Evolutionary conservation across 768 basidiomycete species (phyloP), one percentile per base, ranked within the genome.

Genomic region (Chalciporus sphaerocephalus): DNA sequence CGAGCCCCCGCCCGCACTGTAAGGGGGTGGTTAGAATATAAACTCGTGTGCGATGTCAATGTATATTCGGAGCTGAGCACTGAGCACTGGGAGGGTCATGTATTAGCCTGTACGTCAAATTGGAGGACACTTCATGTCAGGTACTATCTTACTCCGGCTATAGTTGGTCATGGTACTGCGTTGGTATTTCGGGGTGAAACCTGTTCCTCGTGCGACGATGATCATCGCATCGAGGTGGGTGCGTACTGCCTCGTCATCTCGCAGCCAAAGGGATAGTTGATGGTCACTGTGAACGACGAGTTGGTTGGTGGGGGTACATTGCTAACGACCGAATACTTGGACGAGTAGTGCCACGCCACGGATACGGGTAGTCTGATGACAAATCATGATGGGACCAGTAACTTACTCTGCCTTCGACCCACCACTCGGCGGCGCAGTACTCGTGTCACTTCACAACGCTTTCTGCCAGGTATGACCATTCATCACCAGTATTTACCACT

Each of bases 211-310:
- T 21, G 34, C 32, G 44, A 44, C 38, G 24, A 32, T 38, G 28
- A 28, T 42, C 35, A 32, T 32, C 30, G 5, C 30, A 13, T 32
- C 30, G 30, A 32, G 30, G 30, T n/a, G 27, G 13, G 30, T 32
- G 15, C 30, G 15, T 4, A 47, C 46, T 22, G 59, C 58, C 59
- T 55, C 50, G 46, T 48, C 45, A 44, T 51, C 38, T 46, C 37
- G 40, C 35, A 23, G 12, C 24, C 24, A 20, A n/a, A 40, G 22
- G 9, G 40, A 18, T 27, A 12, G 17, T 42, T 42, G 30, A 42
- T 22, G 41, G 30, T 41, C 27, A 32, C 40, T 32, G 10, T 21
- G 6, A 4, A 42, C 28, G 5, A 30, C 13, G 5, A n/a, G 28
- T 30, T n/a, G n/a, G n/a, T n/a, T n/a, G 13, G 12, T 2, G 8